Base-by-base conservation (phyloP, 768 basidiomycete species). In the Glaciozyma antarctica region DNA sequence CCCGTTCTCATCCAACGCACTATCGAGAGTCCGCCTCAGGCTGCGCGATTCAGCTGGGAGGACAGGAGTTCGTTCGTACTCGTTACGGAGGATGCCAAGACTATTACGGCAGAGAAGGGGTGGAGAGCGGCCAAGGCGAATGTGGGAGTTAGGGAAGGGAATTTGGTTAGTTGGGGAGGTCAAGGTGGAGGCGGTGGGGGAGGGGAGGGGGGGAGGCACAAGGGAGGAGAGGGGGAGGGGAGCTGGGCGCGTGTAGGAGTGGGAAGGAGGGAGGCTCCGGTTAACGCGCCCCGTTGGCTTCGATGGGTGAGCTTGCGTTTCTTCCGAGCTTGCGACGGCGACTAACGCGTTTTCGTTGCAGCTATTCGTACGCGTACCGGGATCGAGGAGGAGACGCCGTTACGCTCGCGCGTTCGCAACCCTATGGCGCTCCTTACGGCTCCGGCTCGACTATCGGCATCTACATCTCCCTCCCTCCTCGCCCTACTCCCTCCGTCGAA, bases 81-180 rank as follows among this genome's bases (percentile, higher is more conserved):
- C 60, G 84, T 90, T 68, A 85, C 87, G 0, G 84, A 83, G 62
- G 88, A 93, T 72, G 91, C 88, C 0, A 75, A 87, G 5, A 82
- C 83, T 2, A 77, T 93, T 60, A 79, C 83, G 2, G 90, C 93
- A 10, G 86, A 87, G 73, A 88, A 87, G 59, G 95, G 95, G 6
- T 98, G 91, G 76, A 80, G 94, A 30, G 90, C 88, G 71, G 91
- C 87, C 5, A 83, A 95, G 28, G 86, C 86, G 64, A 98, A 95
- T 76, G 86, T 89, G 2, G 88, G 90, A 0, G 82, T 98, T 26
- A 81, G 90, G 28, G 85, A 92, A 71, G 95, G 95, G 8, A 83
- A 82, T 17, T 98, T 91, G n/a, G n/a, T 91, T 98, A 92, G n/a
- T n/a, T 76, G 84, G 92, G 81, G 95, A 99, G 79, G 84, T 94